Evolutionary conservation across 2,329 filamentous ascomycete genomes (phyloP).

Genomic region (Neoscytalidium dimidiatum): DNA sequence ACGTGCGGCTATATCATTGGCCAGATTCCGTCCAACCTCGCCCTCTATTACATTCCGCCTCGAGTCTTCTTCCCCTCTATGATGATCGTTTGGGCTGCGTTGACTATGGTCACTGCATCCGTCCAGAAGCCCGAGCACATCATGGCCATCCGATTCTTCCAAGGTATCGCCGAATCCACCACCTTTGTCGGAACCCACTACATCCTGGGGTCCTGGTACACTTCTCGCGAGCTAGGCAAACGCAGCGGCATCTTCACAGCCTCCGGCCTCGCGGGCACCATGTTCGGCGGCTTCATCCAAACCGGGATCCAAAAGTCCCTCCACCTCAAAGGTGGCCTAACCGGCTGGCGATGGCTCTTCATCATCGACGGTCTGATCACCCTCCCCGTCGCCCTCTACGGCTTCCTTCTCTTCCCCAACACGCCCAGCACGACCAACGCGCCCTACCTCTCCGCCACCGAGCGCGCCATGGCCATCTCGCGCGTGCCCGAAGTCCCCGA

Average conservation of each 20-base stretch:
- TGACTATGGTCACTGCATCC: slow-evolving; percentile 64
- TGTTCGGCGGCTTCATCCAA: slow-evolving; percentile 66
- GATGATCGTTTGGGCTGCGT: slow-evolving; percentile 64
- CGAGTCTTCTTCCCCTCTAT: slow-evolving; percentile 65
- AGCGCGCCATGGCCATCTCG: slow-evolving; percentile 46
- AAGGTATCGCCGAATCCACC: slow-evolving; percentile 57
- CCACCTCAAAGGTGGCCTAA: slow-evolving; percentile 51
- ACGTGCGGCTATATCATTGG: slow-evolving; percentile 51
- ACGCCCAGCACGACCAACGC: slow-evolving; percentile 46
- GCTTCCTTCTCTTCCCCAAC: slow-evolving; percentile 51
- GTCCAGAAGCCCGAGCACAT: slow-evolving; percentile 55
- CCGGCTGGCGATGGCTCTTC: slow-evolving; percentile 55
- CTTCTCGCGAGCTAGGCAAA: slow-evolving; percentile 61
- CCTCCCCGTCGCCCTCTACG: slow-evolving; percentile 58
- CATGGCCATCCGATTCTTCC: slow-evolving; percentile 60
- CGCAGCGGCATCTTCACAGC: slow-evolving; percentile 63
- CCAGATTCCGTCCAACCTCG: slow-evolving; percentile 63
- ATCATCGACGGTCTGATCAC: slow-evolving; percentile 58
- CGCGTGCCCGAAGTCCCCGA: slow-evolving; percentile 50
- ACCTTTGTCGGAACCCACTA: slow-evolving; percentile 63
- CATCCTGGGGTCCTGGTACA: slow-evolving; percentile 64
- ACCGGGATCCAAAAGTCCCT: slow-evolving; percentile 50
- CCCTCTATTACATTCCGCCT: slow-evolving; percentile 64
- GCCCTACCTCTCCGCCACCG: slow-evolving; percentile 43
- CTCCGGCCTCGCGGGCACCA: slow-evolving; percentile 60